These are phyloP conservation scores for Nissolia schottii DNA, from an alignment of 306 rosid genomes.

Conservation along the genomic window DNA sequence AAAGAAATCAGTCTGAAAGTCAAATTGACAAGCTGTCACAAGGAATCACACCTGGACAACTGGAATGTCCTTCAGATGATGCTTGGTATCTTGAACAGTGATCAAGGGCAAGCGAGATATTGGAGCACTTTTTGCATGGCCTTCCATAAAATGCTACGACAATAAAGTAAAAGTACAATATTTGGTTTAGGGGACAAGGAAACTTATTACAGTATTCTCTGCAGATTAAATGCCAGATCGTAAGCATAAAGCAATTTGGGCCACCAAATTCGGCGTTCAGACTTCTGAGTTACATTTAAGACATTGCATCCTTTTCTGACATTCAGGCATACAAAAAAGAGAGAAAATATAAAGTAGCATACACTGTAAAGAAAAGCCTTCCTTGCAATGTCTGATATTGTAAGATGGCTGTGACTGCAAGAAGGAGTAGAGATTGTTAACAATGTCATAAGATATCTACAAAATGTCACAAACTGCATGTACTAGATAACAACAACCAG, in stretches of 20 bases:
- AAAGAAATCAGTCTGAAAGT: slow-evolving; percentile 14
- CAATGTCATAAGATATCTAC: not conserved
- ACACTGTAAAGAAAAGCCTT: slow-evolving; percentile 99
- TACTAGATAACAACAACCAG: not conserved
- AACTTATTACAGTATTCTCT: not conserved
- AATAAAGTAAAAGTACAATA: slow-evolving; percentile 18
- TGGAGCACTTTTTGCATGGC: slow-evolving; percentile 80
- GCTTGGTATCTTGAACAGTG: slow-evolving; percentile 69
- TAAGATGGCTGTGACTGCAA: slow-evolving; percentile 74
- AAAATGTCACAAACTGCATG: not conserved
- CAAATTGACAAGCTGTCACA: slow-evolving; percentile 26
- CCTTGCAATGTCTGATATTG: slow-evolving; percentile 90
- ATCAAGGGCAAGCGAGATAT: slow-evolving; percentile 94
- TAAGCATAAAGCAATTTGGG: not conserved
- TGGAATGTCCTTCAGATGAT: slow-evolving; percentile 86
- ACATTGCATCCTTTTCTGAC: not conserved
- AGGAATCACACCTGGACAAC: slow-evolving; percentile 63
- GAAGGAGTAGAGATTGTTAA: slow-evolving; percentile 26
- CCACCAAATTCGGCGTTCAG: slow-evolving; percentile 14
- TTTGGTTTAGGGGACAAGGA: not conserved
- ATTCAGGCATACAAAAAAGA: not conserved
- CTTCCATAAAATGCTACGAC: slow-evolving; percentile 95
- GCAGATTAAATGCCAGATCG: slow-evolving; percentile 4
- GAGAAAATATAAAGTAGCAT: slow-evolving; percentile 32
- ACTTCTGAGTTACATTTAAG: slow-evolving; percentile 1